Base-by-base conservation (phyloP, 1,284 basidiomycete species). In the Fistulina hepatica region DNA sequence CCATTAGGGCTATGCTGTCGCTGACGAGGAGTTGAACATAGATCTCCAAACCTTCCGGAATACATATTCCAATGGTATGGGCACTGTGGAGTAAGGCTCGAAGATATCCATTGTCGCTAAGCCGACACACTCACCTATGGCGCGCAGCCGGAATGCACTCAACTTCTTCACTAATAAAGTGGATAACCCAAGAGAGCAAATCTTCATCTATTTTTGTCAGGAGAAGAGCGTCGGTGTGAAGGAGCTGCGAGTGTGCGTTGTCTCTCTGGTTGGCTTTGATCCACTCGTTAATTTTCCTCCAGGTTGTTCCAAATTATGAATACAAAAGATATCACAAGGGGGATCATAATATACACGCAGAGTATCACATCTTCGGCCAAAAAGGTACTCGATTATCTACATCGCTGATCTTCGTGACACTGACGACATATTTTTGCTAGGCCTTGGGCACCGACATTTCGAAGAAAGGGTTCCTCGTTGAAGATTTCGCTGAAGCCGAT, bases 401-500 rank as follows among this genome's bases (percentile, higher is more conserved):
- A 16, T 45, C 41, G 31, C 41, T 38, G 21, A 21, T 37, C 9
- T 11, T 37, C 4, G 40, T 12, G 36, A 16, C 22, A 41, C 38
- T 41, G 39, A 40, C 33, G 43, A 34, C 23, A 42, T 33, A 40
- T 34, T 31, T 42, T 21, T 27, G 36, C 17, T 43, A 92, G 91
- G 88, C 94, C 45, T 89, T 95, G 44, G 73, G 77, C 34, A 86
- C 84, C 15, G 89, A 95, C 84, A 73, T 82, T 38, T 60, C 73
- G 26, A 77, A 86, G 51, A 97, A 89, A 64, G 74, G 78, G 43
- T 70, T 98, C 24, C n/a, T n/a, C n/a, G n/a, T n/a, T n/a, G 95
- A 98, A 58, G 94, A 97, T 52, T 98, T 98, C 58, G 85, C 92
- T 21, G 95, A 99, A 63, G 78, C 91, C 5, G 92, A 95, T 59